phyloP scores from a whole-genome alignment of 352 stramenopile genomes.

The Phytophthora sansomeana region DNA sequence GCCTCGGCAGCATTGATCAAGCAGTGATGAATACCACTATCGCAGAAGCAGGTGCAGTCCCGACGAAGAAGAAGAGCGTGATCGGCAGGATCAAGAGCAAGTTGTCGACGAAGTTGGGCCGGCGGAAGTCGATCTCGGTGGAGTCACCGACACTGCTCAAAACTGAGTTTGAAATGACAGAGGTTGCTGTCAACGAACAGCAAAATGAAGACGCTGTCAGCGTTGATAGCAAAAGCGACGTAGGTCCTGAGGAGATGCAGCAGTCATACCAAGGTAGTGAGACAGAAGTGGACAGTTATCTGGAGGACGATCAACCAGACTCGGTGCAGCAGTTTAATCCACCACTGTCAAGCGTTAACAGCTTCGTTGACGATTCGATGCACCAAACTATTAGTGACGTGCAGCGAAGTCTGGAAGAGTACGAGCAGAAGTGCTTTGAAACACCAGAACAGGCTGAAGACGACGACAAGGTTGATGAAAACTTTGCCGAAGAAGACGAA shows the following conservation, averaged over 20 bases:
- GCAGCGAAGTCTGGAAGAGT: conserved; percentile 7
- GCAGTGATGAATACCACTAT: conserved; percentile 5
- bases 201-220: conserved; percentile 25
- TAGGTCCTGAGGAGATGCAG: background rate
- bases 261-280: conserved; percentile 4
- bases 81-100: conserved; percentile 80
- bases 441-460: conserved; percentile 13
- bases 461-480: conserved; percentile 11
- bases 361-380: background rate
- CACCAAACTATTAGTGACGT: background rate
- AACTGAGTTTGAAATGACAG: conserved; percentile 25
- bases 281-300: background rate
- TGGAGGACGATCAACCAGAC: conserved; percentile 7
- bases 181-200: conserved; percentile 9
- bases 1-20: conserved; percentile 21
- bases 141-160: conserved; percentile 39
- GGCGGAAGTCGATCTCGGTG: conserved; percentile 42
- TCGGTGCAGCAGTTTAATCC: conserved; percentile 26
- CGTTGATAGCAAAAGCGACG: conserved; percentile 13
- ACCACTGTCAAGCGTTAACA: background rate
- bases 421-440: conserved; percentile 8
- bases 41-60: background rate
- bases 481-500: conserved; percentile 7
- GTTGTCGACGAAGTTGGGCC: conserved; percentile 56
- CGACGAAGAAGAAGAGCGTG: conserved; percentile 68